Percentiles rank a stretch among this genome's conserved stretches.
Conservation (phyloP, 495 filamentous ascomycete genomes). For the Penicillium chermesinum region DNA sequence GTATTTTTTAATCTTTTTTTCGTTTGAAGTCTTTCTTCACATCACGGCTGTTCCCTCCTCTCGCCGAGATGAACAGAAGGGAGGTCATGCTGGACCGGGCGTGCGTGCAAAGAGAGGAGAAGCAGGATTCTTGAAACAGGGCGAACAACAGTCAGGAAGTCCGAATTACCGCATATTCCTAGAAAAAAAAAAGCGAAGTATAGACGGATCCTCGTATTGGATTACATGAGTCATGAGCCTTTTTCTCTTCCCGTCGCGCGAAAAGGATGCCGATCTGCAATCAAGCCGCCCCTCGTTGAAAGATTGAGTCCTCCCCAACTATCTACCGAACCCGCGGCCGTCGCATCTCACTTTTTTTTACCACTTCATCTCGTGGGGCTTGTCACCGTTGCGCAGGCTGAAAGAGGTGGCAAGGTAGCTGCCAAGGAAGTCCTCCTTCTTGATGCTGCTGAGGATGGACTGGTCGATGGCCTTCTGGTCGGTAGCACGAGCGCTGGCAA, state of each 20-base stretch:
- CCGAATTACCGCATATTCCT: slow-evolving; percentile 34
- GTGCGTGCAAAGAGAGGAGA: slow-evolving; percentile 23
- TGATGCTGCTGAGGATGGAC: slow-evolving; percentile 82
- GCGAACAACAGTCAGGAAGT: slow-evolving; percentile 31
- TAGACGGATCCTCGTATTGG: slow-evolving; percentile 34
- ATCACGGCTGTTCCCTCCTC: slow-evolving; percentile 30
- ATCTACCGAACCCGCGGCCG: slow-evolving; percentile 47
- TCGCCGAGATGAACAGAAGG: slow-evolving; percentile 9
- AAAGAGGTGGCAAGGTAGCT: slow-evolving; percentile 89
- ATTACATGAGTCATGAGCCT: slow-evolving; percentile 43
- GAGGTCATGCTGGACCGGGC: slow-evolving; percentile 33
- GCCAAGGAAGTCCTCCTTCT: slow-evolving; percentile 86
- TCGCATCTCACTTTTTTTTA: slow-evolving; percentile 49
- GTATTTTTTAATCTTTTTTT: slow-evolving; percentile 42
- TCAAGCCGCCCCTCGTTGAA: slow-evolving; percentile 39
- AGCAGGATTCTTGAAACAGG: slow-evolving; percentile 29
- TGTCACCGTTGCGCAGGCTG: slow-evolving; percentile 95
- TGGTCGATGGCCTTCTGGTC: slow-evolving; percentile 99
- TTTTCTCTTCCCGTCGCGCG: slow-evolving; percentile 26
- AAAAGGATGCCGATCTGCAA: slow-evolving; percentile 36
- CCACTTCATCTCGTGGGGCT: slow-evolving; percentile 97
- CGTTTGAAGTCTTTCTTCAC: slow-evolving; percentile 35
- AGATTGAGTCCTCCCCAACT: slow-evolving; percentile 39
- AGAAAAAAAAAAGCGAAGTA: slow-evolving; percentile 28
- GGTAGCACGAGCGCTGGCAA: slow-evolving; percentile 78